Evolutionary conservation across 208 protist genomes (phyloP).

Genomic region (Leptomonas pyrrhocoris): DNA sequence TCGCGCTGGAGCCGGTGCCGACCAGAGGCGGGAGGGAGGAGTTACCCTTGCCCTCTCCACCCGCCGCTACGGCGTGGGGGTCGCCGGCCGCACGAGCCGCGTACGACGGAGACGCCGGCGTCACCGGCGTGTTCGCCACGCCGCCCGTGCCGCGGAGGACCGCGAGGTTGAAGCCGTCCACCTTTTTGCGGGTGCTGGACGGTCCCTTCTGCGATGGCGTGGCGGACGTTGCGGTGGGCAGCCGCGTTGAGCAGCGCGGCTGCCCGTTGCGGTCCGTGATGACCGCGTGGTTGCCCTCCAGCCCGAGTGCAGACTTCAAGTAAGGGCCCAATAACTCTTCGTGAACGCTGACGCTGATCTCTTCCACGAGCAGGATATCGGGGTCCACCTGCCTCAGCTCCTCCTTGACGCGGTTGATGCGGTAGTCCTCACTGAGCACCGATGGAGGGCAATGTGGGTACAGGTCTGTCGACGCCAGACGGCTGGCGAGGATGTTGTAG

Average conservation of each 20-base stretch:
- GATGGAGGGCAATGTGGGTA: conserved; percentile 68
- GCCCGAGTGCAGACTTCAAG: conserved; percentile 47
- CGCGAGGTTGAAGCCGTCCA: conserved; percentile 9
- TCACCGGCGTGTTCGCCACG: not conserved
- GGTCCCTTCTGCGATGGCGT: conserved; percentile 2
- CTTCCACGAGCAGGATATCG: conserved; percentile 72
- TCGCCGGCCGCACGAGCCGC: not conserved
- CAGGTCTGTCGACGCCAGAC: conserved; percentile 71
- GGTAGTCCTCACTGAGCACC: conserved; percentile 78
- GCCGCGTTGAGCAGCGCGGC: conserved; percentile 36
- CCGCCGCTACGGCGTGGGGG: not conserved
- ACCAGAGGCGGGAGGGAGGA: conserved; percentile 6
- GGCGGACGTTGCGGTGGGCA: conserved; percentile 5
- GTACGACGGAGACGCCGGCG: not conserved
- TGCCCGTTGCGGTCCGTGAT: conserved; percentile 68
- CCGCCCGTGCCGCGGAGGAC: conserved; percentile 3
- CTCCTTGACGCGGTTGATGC: conserved; percentile 63
- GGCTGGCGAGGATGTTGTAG: conserved; percentile 85
- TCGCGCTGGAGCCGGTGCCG: not conserved
- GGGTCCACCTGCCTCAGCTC: conserved; percentile 52
- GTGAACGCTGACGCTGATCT: conserved; percentile 83
- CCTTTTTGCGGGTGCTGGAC: conserved; percentile 21
- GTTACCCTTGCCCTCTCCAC: not conserved
- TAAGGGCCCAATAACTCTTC: conserved; percentile 53
- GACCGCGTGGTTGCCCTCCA: conserved; percentile 70